A percentile compares a stretch with the other conserved stretches of the same genome.
phyloP scores from a whole-genome alignment of 2,329 filamentous ascomycete genomes.

The Aspergillus fructus region DNA sequence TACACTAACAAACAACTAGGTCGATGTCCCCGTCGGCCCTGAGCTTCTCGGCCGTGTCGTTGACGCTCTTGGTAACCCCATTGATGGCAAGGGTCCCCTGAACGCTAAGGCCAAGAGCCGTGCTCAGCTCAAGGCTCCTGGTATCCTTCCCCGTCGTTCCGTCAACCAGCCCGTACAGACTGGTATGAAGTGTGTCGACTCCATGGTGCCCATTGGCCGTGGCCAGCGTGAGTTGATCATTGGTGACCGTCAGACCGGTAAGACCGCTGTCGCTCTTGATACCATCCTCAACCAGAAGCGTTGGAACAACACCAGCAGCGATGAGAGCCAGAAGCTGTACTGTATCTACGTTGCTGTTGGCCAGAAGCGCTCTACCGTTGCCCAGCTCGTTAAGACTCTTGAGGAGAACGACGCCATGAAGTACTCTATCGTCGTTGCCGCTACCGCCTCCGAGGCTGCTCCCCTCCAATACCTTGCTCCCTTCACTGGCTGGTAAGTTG shows the following conservation, averaged over 20 bases:
- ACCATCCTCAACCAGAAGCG: slow-evolving; percentile 99
- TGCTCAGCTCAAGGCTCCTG: slow-evolving; percentile 98
- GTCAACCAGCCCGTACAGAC: slow-evolving; percentile 99
- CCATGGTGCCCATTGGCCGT: slow-evolving; percentile 99
- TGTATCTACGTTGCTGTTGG: slow-evolving; percentile 98
- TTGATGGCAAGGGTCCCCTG: slow-evolving; percentile 97
- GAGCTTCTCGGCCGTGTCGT: slow-evolving; percentile 97
- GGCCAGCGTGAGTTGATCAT: slow-evolving; percentile 99
- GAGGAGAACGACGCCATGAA: slow-evolving; percentile 99
- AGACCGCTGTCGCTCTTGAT: slow-evolving; percentile 97
- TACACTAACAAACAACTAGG: slow-evolving; percentile 52
- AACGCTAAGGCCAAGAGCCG: slow-evolving; percentile 89
- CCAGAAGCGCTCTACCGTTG: slow-evolving; percentile 99
- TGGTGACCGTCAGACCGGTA: slow-evolving; percentile 99
- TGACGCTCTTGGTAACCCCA: slow-evolving; percentile 98
- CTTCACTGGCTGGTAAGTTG: slow-evolving; percentile 67
- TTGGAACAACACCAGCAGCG: slow-evolving; percentile 79
- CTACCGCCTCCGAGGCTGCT: slow-evolving; percentile 95
- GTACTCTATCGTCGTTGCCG: slow-evolving; percentile 90
- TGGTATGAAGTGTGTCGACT: slow-evolving; percentile 97
- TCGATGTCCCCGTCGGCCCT: slow-evolving; percentile 66
- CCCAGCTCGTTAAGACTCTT: slow-evolving; percentile 98
- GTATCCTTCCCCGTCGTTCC: slow-evolving; percentile 94
- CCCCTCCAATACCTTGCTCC: slow-evolving; percentile 92
- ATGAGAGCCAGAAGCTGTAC: slow-evolving; percentile 99